Evolutionary conservation across 352 stramenopile genomes (phyloP), one percentile per base, ranked within the genome.

Genomic region (Globisporangium echinulatum): DNA sequence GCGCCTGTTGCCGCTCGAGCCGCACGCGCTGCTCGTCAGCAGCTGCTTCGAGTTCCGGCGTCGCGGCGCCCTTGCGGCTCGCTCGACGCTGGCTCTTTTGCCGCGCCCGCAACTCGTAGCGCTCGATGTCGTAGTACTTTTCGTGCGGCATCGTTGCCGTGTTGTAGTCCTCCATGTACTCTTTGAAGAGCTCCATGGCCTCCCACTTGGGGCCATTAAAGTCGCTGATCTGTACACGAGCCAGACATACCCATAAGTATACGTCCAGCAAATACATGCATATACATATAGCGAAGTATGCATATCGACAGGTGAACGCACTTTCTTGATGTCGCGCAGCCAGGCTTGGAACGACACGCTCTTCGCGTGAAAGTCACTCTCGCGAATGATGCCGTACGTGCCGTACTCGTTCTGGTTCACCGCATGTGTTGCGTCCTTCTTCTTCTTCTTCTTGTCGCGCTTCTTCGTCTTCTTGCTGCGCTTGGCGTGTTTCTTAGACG

Each of bases 101-200:
- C 64, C 98, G 98, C 63, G 97, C 79, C 19, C 82, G 80, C 85
- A 98, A 96, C 82, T 99, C 96, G 90, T 97, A 99, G 64, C 96
- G 96, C 51, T 98, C 94, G 54, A 98, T 93, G 72, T 99, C 86
- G 66, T 98, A 98, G 79, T 98, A 99, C 64, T 99, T 99, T 17
- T 97, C 82, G 64, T 99, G 94, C 0, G 96, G 94, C 39, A 99
- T 65, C 10, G 96, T 99, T 43, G 90, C 95, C 39, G 96, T 99
- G 74, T 99, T 99, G 85, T 95, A 99, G 79, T 99, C 96, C 74
- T 99, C 96, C 68, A 96, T 95, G 79, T 98, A 97, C 70, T 92
- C 82, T 39, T 86, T 83, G 62, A 97, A 97, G 52, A 93, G 72
- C 69, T 97, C 83, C 82, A 94, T 93, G 19, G 83, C 79, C 52